These are phyloP conservation scores for Solanum hybrid DNA, from an alignment of 305 asterid genomes.

Conservation along the genomic window DNA sequence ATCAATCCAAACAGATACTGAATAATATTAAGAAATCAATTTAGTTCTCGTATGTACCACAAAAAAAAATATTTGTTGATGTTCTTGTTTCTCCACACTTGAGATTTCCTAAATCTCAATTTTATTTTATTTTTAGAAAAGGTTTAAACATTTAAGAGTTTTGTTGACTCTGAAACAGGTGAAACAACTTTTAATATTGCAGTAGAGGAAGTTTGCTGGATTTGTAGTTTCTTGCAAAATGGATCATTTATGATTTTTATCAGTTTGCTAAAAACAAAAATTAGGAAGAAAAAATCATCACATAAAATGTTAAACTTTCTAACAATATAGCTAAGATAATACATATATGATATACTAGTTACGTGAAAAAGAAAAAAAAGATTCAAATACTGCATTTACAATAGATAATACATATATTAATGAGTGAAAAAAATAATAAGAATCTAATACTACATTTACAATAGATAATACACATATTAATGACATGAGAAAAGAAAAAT, in stretches of 20 bases:
- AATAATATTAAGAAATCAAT: too few relatives aligned
- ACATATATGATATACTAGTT: not conserved
- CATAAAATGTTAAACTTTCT: not conserved
- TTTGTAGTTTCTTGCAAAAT: not conserved
- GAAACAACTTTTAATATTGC: not conserved
- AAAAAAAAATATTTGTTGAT: too few relatives aligned
- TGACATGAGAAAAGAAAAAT: not conserved
- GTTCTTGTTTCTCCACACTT: not conserved
- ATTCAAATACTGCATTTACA: not conserved
- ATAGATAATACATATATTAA: not conserved
- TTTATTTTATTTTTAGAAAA: too few relatives aligned
- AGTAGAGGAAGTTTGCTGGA: not conserved
- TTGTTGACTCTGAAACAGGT: not conserved
- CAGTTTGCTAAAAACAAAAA: not conserved
- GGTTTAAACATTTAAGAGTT: not conserved
- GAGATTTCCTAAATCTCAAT: not conserved
- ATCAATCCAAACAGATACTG: too few relatives aligned
- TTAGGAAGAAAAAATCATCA: not conserved
- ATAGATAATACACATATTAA: not conserved
- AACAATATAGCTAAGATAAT: too few relatives aligned
- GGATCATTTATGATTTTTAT: not conserved
- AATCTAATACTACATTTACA: not conserved
- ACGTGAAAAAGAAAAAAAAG: not conserved
- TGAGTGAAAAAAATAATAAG: not conserved
- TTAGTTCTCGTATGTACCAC: not conserved